phyloP scores from a whole-genome alignment of 371 early-diverging fungal genomes.

The Rhizopus sp. region DNA sequence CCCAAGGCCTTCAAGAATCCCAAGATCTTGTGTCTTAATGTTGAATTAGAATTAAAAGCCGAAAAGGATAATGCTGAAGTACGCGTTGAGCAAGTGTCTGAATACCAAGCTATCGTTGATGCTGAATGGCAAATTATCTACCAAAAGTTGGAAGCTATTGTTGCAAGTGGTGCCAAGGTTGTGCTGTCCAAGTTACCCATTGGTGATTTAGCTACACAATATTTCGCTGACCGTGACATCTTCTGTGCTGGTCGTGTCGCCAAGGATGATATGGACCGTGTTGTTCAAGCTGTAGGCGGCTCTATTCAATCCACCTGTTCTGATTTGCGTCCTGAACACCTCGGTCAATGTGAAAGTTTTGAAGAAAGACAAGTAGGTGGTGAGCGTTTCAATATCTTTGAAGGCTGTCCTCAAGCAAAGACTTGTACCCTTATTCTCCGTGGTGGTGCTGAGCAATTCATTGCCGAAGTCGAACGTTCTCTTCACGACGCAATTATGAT shows the following conservation, averaged over 20 bases:
- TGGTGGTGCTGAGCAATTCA: conserved; percentile 99
- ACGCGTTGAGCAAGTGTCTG: conserved; percentile 93
- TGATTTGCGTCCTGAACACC: conserved; percentile 79
- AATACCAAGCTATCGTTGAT: conserved; percentile 99
- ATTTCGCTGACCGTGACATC: conserved; percentile 99
- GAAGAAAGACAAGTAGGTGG: conserved; percentile 99
- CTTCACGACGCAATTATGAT: conserved; percentile 99
- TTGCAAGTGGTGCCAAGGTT: conserved; percentile 98
- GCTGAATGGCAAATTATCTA: conserved; percentile 99
- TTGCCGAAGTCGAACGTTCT: conserved; percentile 99
- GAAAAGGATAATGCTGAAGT: conserved; percentile 99
- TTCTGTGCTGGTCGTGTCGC: conserved; percentile 99
- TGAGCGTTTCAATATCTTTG: conserved; percentile 97
- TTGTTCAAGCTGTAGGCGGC: conserved; percentile 96
- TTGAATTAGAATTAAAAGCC: conserved; percentile 99
- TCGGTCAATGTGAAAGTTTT: conserved; percentile 92
- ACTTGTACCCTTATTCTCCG: conserved; percentile 97
- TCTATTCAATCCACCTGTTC: conserved; percentile 90
- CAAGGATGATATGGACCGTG: conserved; percentile 91
- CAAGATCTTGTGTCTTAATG: conserved; percentile 94
- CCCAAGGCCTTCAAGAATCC: conserved; percentile 97
- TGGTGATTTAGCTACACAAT: conserved; percentile 99
- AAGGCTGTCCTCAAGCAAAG: conserved; percentile 88
- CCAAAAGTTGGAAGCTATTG: conserved; percentile 98
- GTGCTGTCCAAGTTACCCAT: conserved; percentile 99